phyloP scores from a whole-genome alignment of 352 stramenopile genomes.

The Globisporangium nagaii region DNA sequence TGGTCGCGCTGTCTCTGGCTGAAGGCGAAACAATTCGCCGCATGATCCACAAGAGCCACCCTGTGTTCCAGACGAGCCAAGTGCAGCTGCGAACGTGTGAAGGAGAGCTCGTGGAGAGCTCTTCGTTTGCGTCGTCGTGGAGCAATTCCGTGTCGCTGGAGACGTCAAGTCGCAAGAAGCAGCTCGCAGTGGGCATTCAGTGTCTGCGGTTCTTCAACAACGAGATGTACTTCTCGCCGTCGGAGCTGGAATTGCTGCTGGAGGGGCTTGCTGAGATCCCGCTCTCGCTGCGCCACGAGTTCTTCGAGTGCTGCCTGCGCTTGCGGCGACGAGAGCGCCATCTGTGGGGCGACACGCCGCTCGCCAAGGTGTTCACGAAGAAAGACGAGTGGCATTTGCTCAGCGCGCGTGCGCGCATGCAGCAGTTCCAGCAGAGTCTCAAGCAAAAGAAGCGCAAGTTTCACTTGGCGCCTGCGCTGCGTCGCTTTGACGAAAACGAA shows the following conservation, averaged over 20 bases:
- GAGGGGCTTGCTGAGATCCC: constrained; percentile 50
- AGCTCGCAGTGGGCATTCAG: constrained; percentile 51
- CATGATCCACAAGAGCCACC: constrained; percentile 91
- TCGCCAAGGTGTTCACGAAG: constrained; percentile 97
- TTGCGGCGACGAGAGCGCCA: constrained; percentile 94
- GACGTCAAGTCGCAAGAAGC: constrained; percentile 14
- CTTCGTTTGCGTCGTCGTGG: constrained; percentile 63
- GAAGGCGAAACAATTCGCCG: constrained; percentile 96
- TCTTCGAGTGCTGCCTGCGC: constrained; percentile 80
- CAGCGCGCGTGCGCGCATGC: constrained; percentile 65
- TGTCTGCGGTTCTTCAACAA: constrained; percentile 99
- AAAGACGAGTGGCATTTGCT: constrained; percentile 96
- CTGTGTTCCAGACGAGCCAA: constrained; percentile 59
- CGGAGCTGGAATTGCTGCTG: constrained; percentile 91
- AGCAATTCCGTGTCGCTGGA: constrained; percentile 2
- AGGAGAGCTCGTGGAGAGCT: constrained; percentile 77
- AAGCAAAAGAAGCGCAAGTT: constrained; percentile 49
- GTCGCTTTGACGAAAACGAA: constrained; percentile 69
- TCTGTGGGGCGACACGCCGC: constrained; percentile 91
- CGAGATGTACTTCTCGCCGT: constrained; percentile 96
- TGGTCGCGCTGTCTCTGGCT: constrained; percentile 94
- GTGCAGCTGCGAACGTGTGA: constrained; percentile 77
- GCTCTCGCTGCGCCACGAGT: constrained; percentile 71
- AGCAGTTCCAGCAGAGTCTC: constrained; percentile 83
- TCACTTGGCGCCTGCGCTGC: constrained; percentile 50